Conservation (phyloP, 2,329 filamentous ascomycete species). For the Fusarium pseudonygamai region DNA sequence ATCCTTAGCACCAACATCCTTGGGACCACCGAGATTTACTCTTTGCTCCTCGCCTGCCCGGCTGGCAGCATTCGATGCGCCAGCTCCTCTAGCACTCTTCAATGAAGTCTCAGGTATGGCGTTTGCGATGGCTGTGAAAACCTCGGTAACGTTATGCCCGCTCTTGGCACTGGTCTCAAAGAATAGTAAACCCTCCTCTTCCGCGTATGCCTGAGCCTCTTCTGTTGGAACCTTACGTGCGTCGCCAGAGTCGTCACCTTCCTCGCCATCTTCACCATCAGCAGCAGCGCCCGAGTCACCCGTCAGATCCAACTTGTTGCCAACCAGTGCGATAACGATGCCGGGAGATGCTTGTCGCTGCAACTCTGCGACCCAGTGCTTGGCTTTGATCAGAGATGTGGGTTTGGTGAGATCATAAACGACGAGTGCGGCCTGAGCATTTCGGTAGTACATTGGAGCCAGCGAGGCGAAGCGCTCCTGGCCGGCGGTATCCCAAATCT, state of each 20-base stretch:
- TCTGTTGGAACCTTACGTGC: slow-evolving; percentile 90
- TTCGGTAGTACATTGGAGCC: slow-evolving; percentile 99
- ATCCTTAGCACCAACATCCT: slow-evolving; percentile 82
- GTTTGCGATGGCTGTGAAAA: slow-evolving; percentile 98
- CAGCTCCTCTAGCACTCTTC: slow-evolving; percentile 83
- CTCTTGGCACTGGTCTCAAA: slow-evolving; percentile 99
- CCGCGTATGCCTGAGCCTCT: slow-evolving; percentile 91
- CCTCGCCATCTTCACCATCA: slow-evolving; percentile 61
- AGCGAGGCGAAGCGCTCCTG: slow-evolving; percentile 97
- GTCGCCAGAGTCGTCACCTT: slow-evolving; percentile 72
- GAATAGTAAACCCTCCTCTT: slow-evolving; percentile 93
- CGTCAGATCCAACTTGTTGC: slow-evolving; percentile 94
- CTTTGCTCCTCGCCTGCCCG: slow-evolving; percentile 73
- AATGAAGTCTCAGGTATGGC: slow-evolving; percentile 96
- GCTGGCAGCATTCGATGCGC: slow-evolving; percentile 69
- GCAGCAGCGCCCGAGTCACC: slow-evolving; percentile 61
- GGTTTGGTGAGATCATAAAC: slow-evolving; percentile 99
- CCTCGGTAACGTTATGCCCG: slow-evolving; percentile 90
- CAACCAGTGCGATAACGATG: slow-evolving; percentile 96
- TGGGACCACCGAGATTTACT: slow-evolving; percentile 82
- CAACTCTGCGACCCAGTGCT: slow-evolving; percentile 98
- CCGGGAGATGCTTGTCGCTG: slow-evolving; percentile 95
- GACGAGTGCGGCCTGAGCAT: slow-evolving; percentile 95
- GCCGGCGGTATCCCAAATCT: slow-evolving; percentile 98
- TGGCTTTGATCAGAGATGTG: slow-evolving; percentile 93